Evolutionary conservation across 2,329 filamentous ascomycete species (phyloP).

Genomic region (Mycosphaerella sp.): DNA sequence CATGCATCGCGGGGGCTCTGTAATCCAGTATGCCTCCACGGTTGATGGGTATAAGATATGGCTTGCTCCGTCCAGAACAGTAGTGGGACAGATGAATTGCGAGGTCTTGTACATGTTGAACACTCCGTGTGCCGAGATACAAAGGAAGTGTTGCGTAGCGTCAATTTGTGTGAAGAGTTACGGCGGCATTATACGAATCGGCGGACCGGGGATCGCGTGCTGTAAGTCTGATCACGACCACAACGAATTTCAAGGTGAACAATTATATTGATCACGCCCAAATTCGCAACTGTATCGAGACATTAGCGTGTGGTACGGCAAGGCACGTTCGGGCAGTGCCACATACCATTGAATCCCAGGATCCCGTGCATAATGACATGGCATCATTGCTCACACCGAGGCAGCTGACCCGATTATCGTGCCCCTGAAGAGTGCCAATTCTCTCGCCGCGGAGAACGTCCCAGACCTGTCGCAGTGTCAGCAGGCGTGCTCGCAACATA

Average conservation of each 20-base stretch:
- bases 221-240: background rate
- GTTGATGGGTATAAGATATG: constrained; percentile 7
- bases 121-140: constrained; percentile 13
- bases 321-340: background rate
- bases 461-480: constrained; percentile 65
- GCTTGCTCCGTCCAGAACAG: constrained; percentile 12
- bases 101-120: constrained; percentile 14
- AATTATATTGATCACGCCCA: constrained; percentile 41
- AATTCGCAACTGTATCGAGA: constrained; percentile 42
- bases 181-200: background rate
- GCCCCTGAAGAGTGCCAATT: constrained; percentile 90
- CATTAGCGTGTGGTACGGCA: constrained; percentile 29
- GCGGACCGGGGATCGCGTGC: background rate
- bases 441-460: constrained; percentile 94
- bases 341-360: constrained; percentile 96
- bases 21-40: constrained; percentile 10
- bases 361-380: constrained; percentile 98
- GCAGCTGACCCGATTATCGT: constrained; percentile 98
- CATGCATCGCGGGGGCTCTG: constrained; percentile 11
- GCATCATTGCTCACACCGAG: constrained; percentile 98
- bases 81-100: constrained; percentile 7
- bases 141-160: constrained; percentile 1
- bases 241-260: background rate
- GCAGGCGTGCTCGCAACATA: background rate
- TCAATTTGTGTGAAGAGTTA: background rate